These are phyloP conservation scores for Hanseniaspora uvarum DNA, from an alignment of 1,139 yeast species.

Conservation along the genomic window DNA sequence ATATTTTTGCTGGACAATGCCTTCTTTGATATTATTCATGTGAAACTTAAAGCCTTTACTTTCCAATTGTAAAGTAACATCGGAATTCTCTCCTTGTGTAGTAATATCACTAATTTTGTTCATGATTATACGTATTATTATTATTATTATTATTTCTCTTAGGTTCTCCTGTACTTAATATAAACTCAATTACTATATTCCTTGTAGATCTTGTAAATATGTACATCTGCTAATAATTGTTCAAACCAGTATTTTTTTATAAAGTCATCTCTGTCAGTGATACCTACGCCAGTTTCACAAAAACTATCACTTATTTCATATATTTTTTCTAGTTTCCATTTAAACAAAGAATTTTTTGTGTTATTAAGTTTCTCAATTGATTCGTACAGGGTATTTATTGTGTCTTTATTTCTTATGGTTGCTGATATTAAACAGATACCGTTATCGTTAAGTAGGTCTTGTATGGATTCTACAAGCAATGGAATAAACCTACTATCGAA, in stretches of 20 bases:
- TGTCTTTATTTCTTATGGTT: conserved; percentile 16
- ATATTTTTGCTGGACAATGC: neutral
- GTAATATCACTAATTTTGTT: neutral
- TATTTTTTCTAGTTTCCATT: conserved; percentile 10
- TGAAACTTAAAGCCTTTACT: neutral
- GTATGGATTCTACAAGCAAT: conserved; percentile 43
- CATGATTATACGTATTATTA: neutral
- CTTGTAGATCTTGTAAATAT: conserved; percentile 7
- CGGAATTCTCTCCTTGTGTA: neutral
- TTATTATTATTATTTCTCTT: neutral
- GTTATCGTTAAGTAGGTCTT: conserved; percentile 22
- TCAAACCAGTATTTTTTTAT: conserved; percentile 10
- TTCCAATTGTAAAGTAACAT: neutral
- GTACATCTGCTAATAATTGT: conserved; percentile 7
- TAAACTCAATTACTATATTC: neutral
- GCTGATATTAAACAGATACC: conserved; percentile 16
- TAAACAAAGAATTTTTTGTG: neutral
- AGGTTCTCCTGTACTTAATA: neutral
- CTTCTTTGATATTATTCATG: neutral
- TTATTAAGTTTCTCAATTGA: neutral
- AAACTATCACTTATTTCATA: conserved; percentile 6
- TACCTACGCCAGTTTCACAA: neutral
- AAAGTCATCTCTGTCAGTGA: neutral
- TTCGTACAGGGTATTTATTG: conserved; percentile 6
- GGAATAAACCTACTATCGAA: conserved; percentile 61